Evolutionary conservation across 2,329 filamentous ascomycete species (phyloP).

Genomic region (Sclerotinia glacialis): DNA sequence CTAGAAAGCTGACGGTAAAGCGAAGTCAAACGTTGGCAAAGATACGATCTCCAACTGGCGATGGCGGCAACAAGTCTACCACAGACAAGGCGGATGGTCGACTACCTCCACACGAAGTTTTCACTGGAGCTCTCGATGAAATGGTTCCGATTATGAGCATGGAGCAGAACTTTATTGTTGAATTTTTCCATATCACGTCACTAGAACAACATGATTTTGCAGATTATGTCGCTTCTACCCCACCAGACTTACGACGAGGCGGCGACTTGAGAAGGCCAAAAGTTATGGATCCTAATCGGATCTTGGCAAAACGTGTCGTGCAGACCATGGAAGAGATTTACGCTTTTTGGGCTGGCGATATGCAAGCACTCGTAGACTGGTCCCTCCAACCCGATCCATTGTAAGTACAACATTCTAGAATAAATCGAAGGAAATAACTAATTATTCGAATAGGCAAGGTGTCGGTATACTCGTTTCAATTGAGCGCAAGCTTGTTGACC

Average conservation of each 20-base stretch:
- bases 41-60: conserved; percentile 65
- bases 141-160: conserved; percentile 79
- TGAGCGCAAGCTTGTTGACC: conserved; percentile 73
- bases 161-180: conserved; percentile 96
- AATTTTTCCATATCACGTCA: conserved; percentile 93
- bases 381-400: conserved; percentile 75
- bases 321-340: conserved; percentile 88
- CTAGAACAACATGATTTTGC: conserved; percentile 78
- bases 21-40: conserved; percentile 83
- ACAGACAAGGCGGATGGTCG: conserved; percentile 63
- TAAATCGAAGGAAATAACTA: conserved; percentile 22
- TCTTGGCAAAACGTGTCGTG: conserved; percentile 79
- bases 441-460: conserved; percentile 62
- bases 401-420: conserved; percentile 50
- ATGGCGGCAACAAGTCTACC: conserved; percentile 51
- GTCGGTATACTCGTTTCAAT: conserved; percentile 80
- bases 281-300: conserved; percentile 83
- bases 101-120: conserved; percentile 75
- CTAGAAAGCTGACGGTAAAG: conserved; percentile 90
- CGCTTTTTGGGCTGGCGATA: conserved; percentile 72
- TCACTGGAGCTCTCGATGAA: conserved; percentile 76
- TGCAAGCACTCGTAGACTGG: conserved; percentile 82
- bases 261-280: conserved; percentile 71
- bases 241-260: conserved; percentile 66
- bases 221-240: conserved; percentile 66